A percentile compares a stretch with the other conserved stretches of the same genome.
Conservation (phyloP, 2,329 filamentous ascomycete species). For the Ilyonectria destructans region DNA sequence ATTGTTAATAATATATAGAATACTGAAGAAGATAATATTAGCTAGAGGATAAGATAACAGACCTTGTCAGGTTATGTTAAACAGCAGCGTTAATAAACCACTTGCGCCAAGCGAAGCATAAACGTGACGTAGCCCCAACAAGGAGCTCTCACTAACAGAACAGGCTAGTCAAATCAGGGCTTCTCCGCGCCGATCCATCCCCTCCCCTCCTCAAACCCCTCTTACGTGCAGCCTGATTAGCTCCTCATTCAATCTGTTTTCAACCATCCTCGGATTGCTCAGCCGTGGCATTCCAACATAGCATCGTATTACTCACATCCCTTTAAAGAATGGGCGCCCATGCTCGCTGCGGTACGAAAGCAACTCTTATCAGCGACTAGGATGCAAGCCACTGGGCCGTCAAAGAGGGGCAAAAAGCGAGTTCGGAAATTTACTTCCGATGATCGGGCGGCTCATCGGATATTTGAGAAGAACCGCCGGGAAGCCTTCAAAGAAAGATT, state of each 20-base stretch:
- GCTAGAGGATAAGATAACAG: too few species aligned
- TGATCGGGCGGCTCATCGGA: constrained; percentile 59
- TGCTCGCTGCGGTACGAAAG: constrained; percentile 6
- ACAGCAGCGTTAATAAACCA: too few species aligned
- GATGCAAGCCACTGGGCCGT: constrained; percentile 13
- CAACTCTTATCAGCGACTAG: constrained; percentile 3
- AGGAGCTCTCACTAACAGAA: not conserved
- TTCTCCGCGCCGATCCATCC: constrained; percentile 6
- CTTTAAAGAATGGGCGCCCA: not conserved
- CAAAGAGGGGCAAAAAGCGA: constrained; percentile 51
- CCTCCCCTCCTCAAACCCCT: not conserved
- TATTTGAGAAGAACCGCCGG: constrained; percentile 59
- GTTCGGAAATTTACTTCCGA: constrained; percentile 59
- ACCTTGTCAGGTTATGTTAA: too few species aligned
- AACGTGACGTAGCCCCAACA: not conserved
- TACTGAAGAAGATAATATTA: too few species aligned
- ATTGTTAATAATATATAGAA: too few species aligned
- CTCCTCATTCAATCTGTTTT: not conserved
- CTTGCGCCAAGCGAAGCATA: not conserved
- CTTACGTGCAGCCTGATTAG: not conserved
- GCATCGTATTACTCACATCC: not conserved
- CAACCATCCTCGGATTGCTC: not conserved
- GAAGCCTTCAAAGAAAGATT: constrained; percentile 60
- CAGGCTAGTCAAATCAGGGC: not conserved
- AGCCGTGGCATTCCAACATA: not conserved